These are phyloP conservation scores for Dianthus caryophyllus DNA, from an alignment of 148 eudicot genomes.

Conservation along the genomic window DNA sequence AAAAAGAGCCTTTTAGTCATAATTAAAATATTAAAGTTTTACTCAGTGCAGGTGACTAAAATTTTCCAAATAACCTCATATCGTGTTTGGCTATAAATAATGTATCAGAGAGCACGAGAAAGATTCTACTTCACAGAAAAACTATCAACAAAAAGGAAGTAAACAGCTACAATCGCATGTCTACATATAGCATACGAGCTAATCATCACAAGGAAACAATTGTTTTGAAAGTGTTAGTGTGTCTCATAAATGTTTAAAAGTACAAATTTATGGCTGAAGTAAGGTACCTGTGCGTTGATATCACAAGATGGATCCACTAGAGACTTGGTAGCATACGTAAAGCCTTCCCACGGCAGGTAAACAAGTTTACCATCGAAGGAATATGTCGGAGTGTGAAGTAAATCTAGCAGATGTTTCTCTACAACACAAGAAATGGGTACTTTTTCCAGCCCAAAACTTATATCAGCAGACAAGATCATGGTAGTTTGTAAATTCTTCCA, in stretches of 20 bases:
- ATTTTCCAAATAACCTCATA: not conserved
- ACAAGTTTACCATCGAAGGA: conserved; percentile 53
- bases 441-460: conserved; percentile 81
- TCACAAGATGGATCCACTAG: conserved; percentile 44
- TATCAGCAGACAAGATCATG: conserved; percentile 75
- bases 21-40: not conserved
- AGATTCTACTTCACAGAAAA: not conserved
- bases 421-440: conserved; percentile 79
- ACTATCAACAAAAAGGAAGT: not conserved
- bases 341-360: conserved; percentile 91
- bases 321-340: conserved; percentile 67
- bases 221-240: not conserved
- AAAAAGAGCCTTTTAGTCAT: not conserved
- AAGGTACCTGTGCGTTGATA: conserved; percentile 59
- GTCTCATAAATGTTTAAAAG: not conserved
- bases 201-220: not conserved
- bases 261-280: not conserved
- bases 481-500: conserved; percentile 43
- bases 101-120: not conserved
- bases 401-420: conserved; percentile 70
- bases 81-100: not conserved
- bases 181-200: not conserved
- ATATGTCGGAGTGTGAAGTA: conserved; percentile 41
- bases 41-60: not conserved
- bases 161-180: not conserved